A percentile compares a stretch with the other conserved stretches of the same genome.
These are phyloP conservation scores for Violaceomyces palustris DNA, from an alignment of 1,284 basidiomycete species.

Conservation along the genomic window DNA sequence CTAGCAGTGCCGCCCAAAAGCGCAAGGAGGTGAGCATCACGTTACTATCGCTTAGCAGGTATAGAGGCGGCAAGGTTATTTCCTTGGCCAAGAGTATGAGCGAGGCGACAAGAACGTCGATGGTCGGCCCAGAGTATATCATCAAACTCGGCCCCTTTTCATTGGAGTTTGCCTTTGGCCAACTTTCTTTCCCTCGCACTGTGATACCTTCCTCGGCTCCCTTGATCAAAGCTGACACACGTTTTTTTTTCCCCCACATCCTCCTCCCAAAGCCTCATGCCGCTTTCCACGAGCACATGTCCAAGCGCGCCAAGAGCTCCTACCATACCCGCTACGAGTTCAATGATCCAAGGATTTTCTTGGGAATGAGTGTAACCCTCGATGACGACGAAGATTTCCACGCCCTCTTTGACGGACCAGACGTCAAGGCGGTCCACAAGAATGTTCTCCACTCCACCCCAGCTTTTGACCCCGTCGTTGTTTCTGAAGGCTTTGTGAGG, in stretches of 20 bases:
- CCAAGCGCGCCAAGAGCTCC: constrained; percentile 15
- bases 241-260: no score
- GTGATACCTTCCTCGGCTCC: no score
- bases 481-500: constrained; percentile 24
- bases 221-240: no score
- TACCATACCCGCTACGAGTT: constrained; percentile 32
- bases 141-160: no score
- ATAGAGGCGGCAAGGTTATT: no score
- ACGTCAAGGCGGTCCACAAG: constrained; percentile 24
- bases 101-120: no score
- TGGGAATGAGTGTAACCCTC: constrained; percentile 29
- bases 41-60: constrained; percentile 19
- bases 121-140: no score
- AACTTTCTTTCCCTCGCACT: no score
- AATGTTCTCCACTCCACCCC: constrained; percentile 23
- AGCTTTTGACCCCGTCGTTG: constrained; percentile 23
- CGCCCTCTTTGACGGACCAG: constrained; percentile 17
- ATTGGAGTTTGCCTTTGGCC: no score
- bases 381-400: constrained; percentile 27
- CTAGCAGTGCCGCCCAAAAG: constrained; percentile 19
- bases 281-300: constrained; percentile 21
- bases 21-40: constrained; percentile 23
- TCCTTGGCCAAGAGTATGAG: no score
- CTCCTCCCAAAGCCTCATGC: constrained; percentile 24
- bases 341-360: constrained; percentile 28